Percentiles rank a stretch among this genome's conserved stretches.
phyloP scores from a whole-genome alignment of 805 yeast genomes.

The Wickerhamiella kurtzmanii region DNA sequence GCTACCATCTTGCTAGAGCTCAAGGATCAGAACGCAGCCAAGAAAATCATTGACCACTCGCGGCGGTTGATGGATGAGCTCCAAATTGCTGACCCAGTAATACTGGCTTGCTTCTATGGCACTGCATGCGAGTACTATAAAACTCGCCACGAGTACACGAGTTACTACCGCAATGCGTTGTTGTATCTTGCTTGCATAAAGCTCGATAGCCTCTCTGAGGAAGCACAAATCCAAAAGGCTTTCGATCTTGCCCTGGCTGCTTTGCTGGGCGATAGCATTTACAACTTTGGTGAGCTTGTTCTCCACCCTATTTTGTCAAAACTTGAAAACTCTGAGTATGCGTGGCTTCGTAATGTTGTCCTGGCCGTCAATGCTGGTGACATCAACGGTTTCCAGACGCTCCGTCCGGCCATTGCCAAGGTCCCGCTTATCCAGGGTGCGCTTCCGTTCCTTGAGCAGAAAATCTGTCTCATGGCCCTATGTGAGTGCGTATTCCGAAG shows the following conservation, averaged over 20 bases:
- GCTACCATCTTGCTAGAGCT: conserved; percentile 55
- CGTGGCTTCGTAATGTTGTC: conserved; percentile 63
- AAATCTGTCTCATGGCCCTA: conserved; percentile 82
- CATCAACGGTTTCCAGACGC: conserved; percentile 46
- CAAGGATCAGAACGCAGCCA: conserved; percentile 44
- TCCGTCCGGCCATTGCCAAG: conserved; percentile 30
- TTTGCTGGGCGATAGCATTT: conserved; percentile 76
- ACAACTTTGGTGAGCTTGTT: conserved; percentile 89
- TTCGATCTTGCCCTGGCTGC: conserved; percentile 78
- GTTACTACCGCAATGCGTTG: conserved; percentile 67
- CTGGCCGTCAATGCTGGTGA: conserved; percentile 67
- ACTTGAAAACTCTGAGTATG: conserved; percentile 37
- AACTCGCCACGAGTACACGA: conserved; percentile 62
- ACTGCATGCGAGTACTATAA: conserved; percentile 67
- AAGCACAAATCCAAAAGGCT: conserved; percentile 39
- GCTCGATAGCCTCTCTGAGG: conserved; percentile 28
- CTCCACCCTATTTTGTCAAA: conserved; percentile 68
- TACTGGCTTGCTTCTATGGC: conserved; percentile 73
- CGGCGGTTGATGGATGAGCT: conserved; percentile 43
- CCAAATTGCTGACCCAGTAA: conserved; percentile 41
- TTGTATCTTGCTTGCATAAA: conserved; percentile 68
- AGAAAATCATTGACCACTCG: conserved; percentile 51
- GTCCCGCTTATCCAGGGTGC: conserved; percentile 45
- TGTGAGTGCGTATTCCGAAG: conserved; percentile 72
- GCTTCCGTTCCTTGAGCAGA: conserved; percentile 65